Base-by-base conservation (phyloP, 495 filamentous ascomycete genomes). In the Peziza echinospora region DNA sequence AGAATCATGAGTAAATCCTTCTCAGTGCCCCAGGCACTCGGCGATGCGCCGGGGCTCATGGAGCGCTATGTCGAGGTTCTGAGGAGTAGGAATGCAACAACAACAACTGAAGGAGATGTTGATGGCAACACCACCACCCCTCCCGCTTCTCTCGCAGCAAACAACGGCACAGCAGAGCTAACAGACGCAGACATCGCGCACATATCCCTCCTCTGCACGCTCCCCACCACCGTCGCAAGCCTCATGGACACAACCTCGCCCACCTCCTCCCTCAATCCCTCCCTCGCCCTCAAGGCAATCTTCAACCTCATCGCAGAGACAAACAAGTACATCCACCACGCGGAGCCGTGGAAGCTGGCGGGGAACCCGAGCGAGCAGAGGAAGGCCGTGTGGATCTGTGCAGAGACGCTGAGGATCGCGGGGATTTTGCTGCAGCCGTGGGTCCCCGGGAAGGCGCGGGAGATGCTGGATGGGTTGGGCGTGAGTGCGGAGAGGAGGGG, bases 351-450 rank as follows among this genome's bases (percentile, higher is more conserved):
- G 24, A 57, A 66, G 41, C 53, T 56, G 22, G 24, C 54, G 10
- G 13, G 43, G 42, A 46, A 55, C 0, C 26, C 53, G 26, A n/a
- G 21, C 0, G 49, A 43, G 24, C 52, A 28, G 46, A 60, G 70
- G 7, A 57, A 56, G 47, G 66, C 70, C 34, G 63, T 97, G 37
- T 93, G 72, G 58, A 67, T 80, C 26, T 66, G 69, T 44, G 73
- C 75, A 1, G 89, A 97, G 59, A 71, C 76, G n/a, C 58, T 94
- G 37, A 77, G 89, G 19, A 71, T 94, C 26, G 62, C 65, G 3
- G 84, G 77, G 7, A 93, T 96, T 47, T 64, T 96, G 26, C 64
- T 97, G 24, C 87, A 93, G 60, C 85, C 89, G 3, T 85, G 80
- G 56, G 85, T 96, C 70, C 89, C 89, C 3, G 67, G 62, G n/a